Evolutionary conservation across 2,329 filamentous ascomycete species (phyloP), one percentile per base, ranked within the genome.

Genomic region (Lachnellula suecica): DNA sequence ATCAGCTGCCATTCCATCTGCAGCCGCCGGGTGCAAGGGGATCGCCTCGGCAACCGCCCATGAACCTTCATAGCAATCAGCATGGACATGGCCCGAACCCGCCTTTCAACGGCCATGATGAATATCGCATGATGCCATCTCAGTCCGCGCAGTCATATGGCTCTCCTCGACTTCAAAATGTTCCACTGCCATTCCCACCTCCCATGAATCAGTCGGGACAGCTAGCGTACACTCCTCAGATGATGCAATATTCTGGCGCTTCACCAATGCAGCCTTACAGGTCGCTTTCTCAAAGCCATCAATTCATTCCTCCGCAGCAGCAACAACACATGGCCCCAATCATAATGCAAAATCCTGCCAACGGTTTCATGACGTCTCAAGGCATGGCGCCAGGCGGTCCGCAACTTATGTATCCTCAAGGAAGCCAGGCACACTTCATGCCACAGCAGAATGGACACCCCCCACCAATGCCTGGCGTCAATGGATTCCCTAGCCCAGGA

Each of bases 401-500:
- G 29, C 89, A 91, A 62, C 87, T 93, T 81, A 91, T 96, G 82
- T 95, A 94, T 69, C 87, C 90, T 19, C 83, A 83, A n/a, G 85
- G 81, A 15, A 74, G 67, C 2, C 82, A 82, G 52, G 72, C 66
- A 68, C 89, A 73, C 72, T 89, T 75, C 79, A 91, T 82, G 78
- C 85, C 71, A 27, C 76, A 79, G 19, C 74, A 71, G 23, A 73
- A 74, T 37, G 79, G 76, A 2, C 78, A 78, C 17, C 81, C 79
- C 24, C 82, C 83, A 59, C 71, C 74, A 8, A 79, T 84, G 49
- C 83, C 87, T 19, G 88, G 82, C 40, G 78, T 82, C 7, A 88
- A 86, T 62, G 90, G 91, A 15, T 96, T 89, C 66, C 89, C 91
- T n/a, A 97, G 93, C 67, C 93, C 93, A 1, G 85, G 90, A 51